phyloP scores from a whole-genome alignment of 495 filamentous ascomycete genomes.

The Penicillium egyptiacum region DNA sequence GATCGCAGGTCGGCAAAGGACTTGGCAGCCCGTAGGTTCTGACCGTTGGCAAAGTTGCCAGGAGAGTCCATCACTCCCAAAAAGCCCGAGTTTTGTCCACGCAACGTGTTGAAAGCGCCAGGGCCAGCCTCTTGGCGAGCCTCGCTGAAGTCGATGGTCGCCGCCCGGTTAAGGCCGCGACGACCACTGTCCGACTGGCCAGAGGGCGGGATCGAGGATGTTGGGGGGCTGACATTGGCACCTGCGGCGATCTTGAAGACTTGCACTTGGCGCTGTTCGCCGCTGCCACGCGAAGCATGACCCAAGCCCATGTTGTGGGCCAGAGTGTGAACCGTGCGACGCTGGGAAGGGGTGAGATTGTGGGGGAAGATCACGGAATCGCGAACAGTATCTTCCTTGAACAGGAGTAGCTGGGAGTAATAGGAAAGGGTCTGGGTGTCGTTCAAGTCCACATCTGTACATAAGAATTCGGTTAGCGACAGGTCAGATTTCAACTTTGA shows the following conservation, averaged over 20 bases:
- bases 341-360: conserved; percentile 75
- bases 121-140: conserved; percentile 65
- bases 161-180: conserved; percentile 84
- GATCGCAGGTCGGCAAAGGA: conserved; percentile 95
- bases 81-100: conserved; percentile 71
- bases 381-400: conserved; percentile 73
- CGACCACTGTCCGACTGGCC: conserved; percentile 73
- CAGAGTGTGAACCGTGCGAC: conserved; percentile 86
- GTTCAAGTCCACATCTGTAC: conserved; percentile 81
- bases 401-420: conserved; percentile 84
- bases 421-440: conserved; percentile 83
- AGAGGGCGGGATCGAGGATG: conserved; percentile 55
- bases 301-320: conserved; percentile 92
- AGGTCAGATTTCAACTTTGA: conserved; percentile 7
- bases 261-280: conserved; percentile 82
- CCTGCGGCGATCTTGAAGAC: conserved; percentile 70
- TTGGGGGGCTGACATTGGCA: conserved; percentile 64
- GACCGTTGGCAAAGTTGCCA: conserved; percentile 60
- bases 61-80: conserved; percentile 85
- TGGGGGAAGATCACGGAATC: conserved; percentile 83
- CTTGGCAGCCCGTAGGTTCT: conserved; percentile 91
- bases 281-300: conserved; percentile 83
- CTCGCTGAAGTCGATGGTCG: conserved; percentile 98
- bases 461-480: conserved; percentile 26
- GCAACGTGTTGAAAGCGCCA: conserved; percentile 69